Conservation (phyloP, 1,284 basidiomycete species). For the Rhodotorula sp. region DNA sequence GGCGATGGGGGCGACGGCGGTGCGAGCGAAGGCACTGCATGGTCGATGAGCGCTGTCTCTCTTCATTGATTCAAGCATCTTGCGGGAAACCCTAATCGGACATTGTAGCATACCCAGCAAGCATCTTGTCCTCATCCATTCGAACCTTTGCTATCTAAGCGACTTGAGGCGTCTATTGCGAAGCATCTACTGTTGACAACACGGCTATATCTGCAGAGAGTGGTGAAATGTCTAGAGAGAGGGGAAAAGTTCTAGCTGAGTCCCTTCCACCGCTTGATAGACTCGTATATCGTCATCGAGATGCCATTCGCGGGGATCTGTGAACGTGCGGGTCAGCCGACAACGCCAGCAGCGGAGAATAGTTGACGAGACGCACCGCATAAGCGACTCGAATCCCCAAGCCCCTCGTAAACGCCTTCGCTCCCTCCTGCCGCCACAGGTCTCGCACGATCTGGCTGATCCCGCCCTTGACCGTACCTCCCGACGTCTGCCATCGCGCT, state of each 20-base stretch:
- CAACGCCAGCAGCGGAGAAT: too few relatives aligned
- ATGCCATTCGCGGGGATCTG: slow-evolving; percentile 43
- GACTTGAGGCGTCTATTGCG: not conserved
- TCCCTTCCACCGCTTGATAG: slow-evolving; percentile 37
- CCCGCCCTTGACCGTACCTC: slow-evolving; percentile 31
- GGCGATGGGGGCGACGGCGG: too few relatives aligned
- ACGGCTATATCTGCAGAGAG: slow-evolving; percentile 4
- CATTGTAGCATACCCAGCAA: not conserved
- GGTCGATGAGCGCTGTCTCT: too few relatives aligned
- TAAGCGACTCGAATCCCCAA: slow-evolving; percentile 40
- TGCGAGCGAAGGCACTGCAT: too few relatives aligned
- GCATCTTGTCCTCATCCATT: not conserved
- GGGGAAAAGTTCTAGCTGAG: slow-evolving; percentile 7
- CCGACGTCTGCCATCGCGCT: slow-evolving; percentile 42
- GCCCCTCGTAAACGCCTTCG: slow-evolving; percentile 37
- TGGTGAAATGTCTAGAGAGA: slow-evolving; percentile 1
- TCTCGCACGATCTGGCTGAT: slow-evolving; percentile 34
- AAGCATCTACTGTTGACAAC: not conserved
- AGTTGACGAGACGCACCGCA: slow-evolving; percentile 25
- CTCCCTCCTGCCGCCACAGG: slow-evolving; percentile 36
- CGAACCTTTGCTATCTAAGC: not conserved
- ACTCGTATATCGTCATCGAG: slow-evolving; percentile 41
- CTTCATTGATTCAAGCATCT: too few relatives aligned
- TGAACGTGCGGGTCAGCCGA: not conserved
- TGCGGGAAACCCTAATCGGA: too few relatives aligned